Evolutionary conservation across 2,329 filamentous ascomycete genomes (phyloP), one percentile per base, ranked within the genome.

Genomic region (Apiospora pterosperma): DNA sequence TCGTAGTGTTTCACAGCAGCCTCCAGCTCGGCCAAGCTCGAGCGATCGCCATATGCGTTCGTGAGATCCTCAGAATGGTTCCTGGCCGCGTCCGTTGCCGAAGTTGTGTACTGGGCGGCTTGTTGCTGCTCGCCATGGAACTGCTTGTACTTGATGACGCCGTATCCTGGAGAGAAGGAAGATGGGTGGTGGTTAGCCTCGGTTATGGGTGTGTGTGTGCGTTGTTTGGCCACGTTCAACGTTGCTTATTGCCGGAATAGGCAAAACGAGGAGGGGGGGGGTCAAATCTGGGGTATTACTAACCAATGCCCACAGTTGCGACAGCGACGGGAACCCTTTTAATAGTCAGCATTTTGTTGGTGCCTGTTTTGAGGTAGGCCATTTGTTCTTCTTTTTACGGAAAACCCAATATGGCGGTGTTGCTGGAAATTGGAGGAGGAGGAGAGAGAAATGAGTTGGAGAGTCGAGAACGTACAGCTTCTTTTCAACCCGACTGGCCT

Each of bases 21-120:
- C 70, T 85, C 81, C 36, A 85, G 74, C 67, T 80, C 80, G 31
- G 80, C 78, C 4, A 85, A 75, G 67, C 79, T 84, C 34, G 79
- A 79, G 16, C 82, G 78, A 66, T 82, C 81, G 59, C 83, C 82
- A 65, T 85, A 85, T 64, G 82, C 79, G 39, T 84, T 79, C 73
- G 83, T 76, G 63, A 81, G 75, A 23, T 79, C 76, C 65, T 82
- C 78, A 59, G 74, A 74, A 62, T 72, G 74, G 19, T 12, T 16
- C 48, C 21, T 55, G 12, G 64, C 65, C 62, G 70, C 19, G 41
- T 52, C 42, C 31, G 61, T 23, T 10, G 34, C 42, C 19, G 48
- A 19, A 8, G 48, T 34, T 7, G 7, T 34, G 48, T 34, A 55
- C 6, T 69, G 39, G 44, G 70, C 69, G 11, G 69, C 63, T 10